phyloP scores from a whole-genome alignment of 1,284 basidiomycete genomes.

The Puccinia hordei region DNA sequence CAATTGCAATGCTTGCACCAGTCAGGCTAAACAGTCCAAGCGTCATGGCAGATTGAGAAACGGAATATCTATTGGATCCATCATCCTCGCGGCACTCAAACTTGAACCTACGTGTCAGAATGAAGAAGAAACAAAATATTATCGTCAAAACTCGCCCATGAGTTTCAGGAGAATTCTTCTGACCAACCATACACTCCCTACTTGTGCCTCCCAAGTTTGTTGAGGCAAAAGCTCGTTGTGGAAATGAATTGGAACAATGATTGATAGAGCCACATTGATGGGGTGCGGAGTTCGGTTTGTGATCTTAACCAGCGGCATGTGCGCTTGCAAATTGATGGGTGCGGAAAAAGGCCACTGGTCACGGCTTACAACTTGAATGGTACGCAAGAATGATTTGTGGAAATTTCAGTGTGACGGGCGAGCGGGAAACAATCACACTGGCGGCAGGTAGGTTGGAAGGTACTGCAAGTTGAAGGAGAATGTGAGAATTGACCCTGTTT shows the following conservation, averaged over 20 bases:
- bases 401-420: neutral
- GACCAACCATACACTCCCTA: conserved; percentile 42
- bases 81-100: conserved; percentile 40
- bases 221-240: conserved; percentile 11
- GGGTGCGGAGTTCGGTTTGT: conserved; percentile 20
- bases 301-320: conserved; percentile 36
- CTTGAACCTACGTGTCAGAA: conserved; percentile 19
- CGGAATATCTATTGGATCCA: conserved; percentile 38
- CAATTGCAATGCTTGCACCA: conserved; percentile 36
- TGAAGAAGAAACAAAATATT: neutral
- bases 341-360: neutral
- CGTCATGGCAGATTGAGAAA: conserved; percentile 27
- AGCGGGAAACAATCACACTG: too few species aligned
- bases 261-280: conserved; percentile 36
- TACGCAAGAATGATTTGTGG: too few species aligned
- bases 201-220: conserved; percentile 35
- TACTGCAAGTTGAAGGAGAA: neutral
- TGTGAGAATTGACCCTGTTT: too few species aligned
- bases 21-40: conserved; percentile 42
- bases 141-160: neutral
- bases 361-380: neutral
- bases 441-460: neutral
- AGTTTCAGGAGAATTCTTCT: neutral
- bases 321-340: neutral
- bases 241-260: conserved; percentile 41